Base-by-base conservation (phyloP, 2,329 filamentous ascomycete genomes). In the Arachnomyces sp. region DNA sequence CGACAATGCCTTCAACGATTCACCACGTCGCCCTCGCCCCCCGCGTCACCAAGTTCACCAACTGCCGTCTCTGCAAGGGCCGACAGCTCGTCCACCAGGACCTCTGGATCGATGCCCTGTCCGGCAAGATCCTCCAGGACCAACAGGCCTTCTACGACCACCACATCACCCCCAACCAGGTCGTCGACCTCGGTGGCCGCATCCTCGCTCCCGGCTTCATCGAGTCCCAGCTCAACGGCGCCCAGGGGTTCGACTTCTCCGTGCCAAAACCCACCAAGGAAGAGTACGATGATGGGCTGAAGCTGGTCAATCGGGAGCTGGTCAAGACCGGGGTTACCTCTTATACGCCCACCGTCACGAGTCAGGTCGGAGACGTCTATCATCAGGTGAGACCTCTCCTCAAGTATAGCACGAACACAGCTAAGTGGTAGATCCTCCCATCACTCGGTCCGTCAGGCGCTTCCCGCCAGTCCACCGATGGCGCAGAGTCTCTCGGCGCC, bases 191-290 rank as follows among this genome's bases (percentile, higher is more conserved):
- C 1, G 77, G 80, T 38, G 86, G 87, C 43, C 86, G 86, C 52
- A 90, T 95, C 49, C 61, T 95, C 14, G 79, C 84, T 1, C 87
- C 89, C 0, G 89, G 89, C 17, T 74, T 95, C 56, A 92, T 95
- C 52, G 89, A 95, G 50, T 83, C 84, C 38, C 89, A 95, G 63
- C 79, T 95, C 51, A 95, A 95, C 55, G 89, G 89, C 35, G 88
- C 85, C 7, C 90, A 88, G 54, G 88, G 88, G 42, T 93, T 95
- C 70, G 90, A 95, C 68, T 95, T 93, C 61, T 92, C 86, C 1
- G 71, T 87, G 7, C 78, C 84, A n/a, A 73, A 62, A 28, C 62
- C 80, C 12, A 77, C 83, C 53, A 78, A 75, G 63, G 65, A 71
- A 21, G 71, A 75, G 38, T 95, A 93, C 54, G 75, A 77, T 43